Conservation (phyloP, 2,329 filamentous ascomycete genomes). For the Cordyceps fumosorosea region DNA sequence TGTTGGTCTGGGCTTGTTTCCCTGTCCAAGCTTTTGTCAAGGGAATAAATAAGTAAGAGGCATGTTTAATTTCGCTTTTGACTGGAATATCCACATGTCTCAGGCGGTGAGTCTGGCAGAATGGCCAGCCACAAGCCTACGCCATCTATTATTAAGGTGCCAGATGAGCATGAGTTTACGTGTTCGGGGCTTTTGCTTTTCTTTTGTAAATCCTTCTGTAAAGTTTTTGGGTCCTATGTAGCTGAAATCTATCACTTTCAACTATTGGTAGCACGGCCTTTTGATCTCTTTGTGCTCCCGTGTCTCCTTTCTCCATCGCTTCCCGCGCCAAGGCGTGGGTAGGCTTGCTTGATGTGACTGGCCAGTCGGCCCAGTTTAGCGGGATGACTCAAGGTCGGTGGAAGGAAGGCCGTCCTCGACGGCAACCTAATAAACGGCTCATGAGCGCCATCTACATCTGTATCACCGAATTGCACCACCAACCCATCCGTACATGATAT, state of each 20-base stretch:
- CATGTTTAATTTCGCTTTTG: neutral
- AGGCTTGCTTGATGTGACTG: neutral
- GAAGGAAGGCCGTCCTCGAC: neutral
- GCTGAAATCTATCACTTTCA: too few species aligned
- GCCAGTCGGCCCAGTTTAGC: neutral
- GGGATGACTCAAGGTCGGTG: conserved; percentile 1
- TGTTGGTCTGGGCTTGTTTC: neutral
- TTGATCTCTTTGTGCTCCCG: neutral
- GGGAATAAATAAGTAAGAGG: neutral
- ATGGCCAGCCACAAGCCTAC: neutral
- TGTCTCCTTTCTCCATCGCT: neutral
- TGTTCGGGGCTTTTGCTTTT: neutral
- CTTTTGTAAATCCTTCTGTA: neutral
- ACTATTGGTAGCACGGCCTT: neutral
- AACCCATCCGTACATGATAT: neutral
- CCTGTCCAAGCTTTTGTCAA: neutral
- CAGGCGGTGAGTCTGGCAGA: conserved; percentile 28
- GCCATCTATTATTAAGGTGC: too few species aligned
- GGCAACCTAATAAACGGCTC: neutral
- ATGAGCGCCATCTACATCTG: too few species aligned
- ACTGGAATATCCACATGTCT: conserved; percentile 13
- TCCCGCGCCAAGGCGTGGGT: neutral
- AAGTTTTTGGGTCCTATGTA: neutral
- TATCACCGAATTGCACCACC: neutral
- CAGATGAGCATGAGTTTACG: too few species aligned